Evolutionary conservation across 768 basidiomycete species (phyloP).

Genomic region (Asterophora lycoperdoides): DNA sequence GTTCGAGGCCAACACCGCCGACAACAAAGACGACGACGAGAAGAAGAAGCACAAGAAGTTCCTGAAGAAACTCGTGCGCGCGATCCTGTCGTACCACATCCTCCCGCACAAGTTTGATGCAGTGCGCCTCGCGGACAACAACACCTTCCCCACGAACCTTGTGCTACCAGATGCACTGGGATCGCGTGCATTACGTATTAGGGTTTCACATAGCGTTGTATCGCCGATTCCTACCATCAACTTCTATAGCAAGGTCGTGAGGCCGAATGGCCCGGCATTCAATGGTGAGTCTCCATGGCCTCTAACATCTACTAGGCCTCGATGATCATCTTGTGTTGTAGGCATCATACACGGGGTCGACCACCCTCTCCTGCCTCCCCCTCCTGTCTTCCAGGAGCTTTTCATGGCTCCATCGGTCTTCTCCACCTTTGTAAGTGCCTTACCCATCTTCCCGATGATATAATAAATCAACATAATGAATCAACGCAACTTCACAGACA

Average conservation of each 20-base stretch:
- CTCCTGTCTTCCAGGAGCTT: slow-evolving; percentile 44
- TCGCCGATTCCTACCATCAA: slow-evolving; percentile 42
- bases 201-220: slow-evolving; percentile 29
- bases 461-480: background rate
- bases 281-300: slow-evolving; percentile 41
- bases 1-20: slow-evolving; percentile 34
- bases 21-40: slow-evolving; percentile 33
- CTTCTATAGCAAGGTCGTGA: slow-evolving; percentile 40
- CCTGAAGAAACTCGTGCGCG: slow-evolving; percentile 49
- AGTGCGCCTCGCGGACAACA: slow-evolving; percentile 43
- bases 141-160: slow-evolving; percentile 49
- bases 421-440: slow-evolving; percentile 41
- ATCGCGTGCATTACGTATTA: slow-evolving; percentile 42
- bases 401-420: slow-evolving; percentile 41
- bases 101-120: slow-evolving; percentile 38
- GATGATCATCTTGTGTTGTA: slow-evolving; percentile 12
- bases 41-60: slow-evolving; percentile 50
- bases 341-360: slow-evolving; percentile 51
- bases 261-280: slow-evolving; percentile 37
- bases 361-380: slow-evolving; percentile 53
- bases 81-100: slow-evolving; percentile 55
- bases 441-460: background rate
- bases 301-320: background rate
- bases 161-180: slow-evolving; percentile 39
- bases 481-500: slow-evolving; percentile 32